Percentiles rank a stretch among this genome's conserved stretches.
Evolutionary conservation across 495 filamentous ascomycete genomes (phyloP).

Genomic region (Lasiosphaeriaceae sp.): DNA sequence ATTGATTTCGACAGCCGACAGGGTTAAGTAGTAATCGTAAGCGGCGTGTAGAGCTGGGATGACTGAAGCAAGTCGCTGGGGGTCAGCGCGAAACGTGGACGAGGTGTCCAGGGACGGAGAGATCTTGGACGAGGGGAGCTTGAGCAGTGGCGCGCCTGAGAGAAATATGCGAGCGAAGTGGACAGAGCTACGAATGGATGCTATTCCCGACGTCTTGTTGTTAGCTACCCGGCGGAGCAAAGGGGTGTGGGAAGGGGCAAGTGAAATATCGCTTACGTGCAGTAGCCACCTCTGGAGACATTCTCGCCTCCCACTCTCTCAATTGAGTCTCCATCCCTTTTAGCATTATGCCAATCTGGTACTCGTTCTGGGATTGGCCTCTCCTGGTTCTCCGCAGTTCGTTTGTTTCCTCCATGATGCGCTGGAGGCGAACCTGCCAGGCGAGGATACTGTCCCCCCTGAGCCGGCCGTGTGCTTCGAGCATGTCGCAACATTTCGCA

Average conservation of each 20-base stretch:
- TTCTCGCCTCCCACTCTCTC: conserved; percentile 32
- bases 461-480: conserved; percentile 27
- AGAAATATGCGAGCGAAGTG: conserved; percentile 34
- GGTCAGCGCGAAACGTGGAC: conserved; percentile 11
- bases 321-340: conserved; percentile 41
- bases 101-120: not conserved
- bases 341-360: conserved; percentile 37
- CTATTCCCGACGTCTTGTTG: conserved; percentile 11
- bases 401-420: conserved; percentile 34
- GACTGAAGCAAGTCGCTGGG: conserved; percentile 6
- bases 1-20: conserved; percentile 21
- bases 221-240: not conserved
- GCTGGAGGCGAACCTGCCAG: conserved; percentile 39
- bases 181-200: conserved; percentile 29
- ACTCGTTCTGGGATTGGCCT: conserved; percentile 24
- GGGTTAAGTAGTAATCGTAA: conserved; percentile 27
- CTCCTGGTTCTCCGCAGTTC: conserved; percentile 24
- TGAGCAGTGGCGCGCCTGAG: conserved; percentile 33
- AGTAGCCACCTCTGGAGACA: conserved; percentile 23
- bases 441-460: conserved; percentile 35
- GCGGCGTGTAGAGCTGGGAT: conserved; percentile 20
- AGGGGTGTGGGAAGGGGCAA: no score
- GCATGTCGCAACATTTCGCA: conserved; percentile 29
- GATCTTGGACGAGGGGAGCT: conserved; percentile 12
- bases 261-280: conserved; percentile 6